Base-by-base conservation (phyloP, 768 basidiomycete species). In the Rhizopogon vinicolor region DNA sequence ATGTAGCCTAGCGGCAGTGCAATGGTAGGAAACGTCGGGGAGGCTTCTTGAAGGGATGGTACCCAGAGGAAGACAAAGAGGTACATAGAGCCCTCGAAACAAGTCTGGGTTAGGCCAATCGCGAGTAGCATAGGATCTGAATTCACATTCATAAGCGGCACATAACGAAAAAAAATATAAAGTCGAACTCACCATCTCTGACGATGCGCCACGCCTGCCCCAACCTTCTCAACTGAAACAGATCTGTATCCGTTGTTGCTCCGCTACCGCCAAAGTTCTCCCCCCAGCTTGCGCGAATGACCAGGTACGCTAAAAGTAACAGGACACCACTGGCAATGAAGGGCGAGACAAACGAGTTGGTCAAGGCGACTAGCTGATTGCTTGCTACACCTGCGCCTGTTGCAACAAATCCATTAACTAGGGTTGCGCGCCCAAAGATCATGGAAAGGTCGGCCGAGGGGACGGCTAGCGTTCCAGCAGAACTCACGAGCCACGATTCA, bases 11-110 rank as follows among this genome's bases (percentile, higher is more conserved):
- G 75, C 0, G 89, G 89, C 28, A 89, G 81, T 16, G 71, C 56
- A 6, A 63, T 60, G 10, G 69, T 58, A 9, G 74, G 63, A 56
- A 63, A 69, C 16, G 66, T 64, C 12, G 59, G 43, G n/a, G 83
- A 76, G 19, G 72, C 72, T 64, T 89, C 85, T 69, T 91, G 87
- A 14, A 91, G 72, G 2, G 83, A 78, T 1, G 89, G 88, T 0
- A 91, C 89, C 89, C 89, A 91, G 58, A 86, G 74, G 73, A 89
- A 91, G 59, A 90, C 89, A 69, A 90, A 91, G 57, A 90, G 79
- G 69, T 91, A 90, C 88, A 90, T 89, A 5, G 86, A 87, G 2
- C 89, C 89, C 65, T 91, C 88, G 64, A 91, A 91, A 68, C 85
- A 87, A 1, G 89, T 91, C 68, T 91, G 88, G 0, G 84, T 84